Base-by-base conservation (phyloP, 106 monocot genomes). In the Agapanthus africanus region DNA sequence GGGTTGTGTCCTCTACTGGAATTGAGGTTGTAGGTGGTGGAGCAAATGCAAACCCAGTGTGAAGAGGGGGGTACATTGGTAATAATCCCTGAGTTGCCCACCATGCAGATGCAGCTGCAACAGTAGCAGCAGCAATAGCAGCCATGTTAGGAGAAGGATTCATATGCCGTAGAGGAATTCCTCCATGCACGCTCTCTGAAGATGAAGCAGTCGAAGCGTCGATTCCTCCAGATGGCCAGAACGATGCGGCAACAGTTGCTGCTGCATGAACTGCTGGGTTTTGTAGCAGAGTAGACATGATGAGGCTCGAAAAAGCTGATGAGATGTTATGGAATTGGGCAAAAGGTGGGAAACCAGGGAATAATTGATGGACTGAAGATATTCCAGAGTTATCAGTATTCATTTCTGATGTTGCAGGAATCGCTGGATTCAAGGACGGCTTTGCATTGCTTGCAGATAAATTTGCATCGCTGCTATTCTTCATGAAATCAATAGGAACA, bases 21-120 rank as follows among this genome's bases (percentile, higher is more conserved):
- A 50, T 6, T 10, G 70, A 27, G 37, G 67, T 70, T 52, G 74
- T 23, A 0, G 73, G 54, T 27, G 63, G 14, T 7, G 97, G 61
- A 61, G 74, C 40, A 79, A 82, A 85, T 34, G 80, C 14, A 36
- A 90, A 81, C 11, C 71, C 88, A 71, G 78, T 7, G 13, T 75
- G 79, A 61, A 71, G 21, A 41, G 78, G 77, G 71, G 83, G 81
- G 44, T 79, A 87, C 4, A 81, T 65, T 41, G 84, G 90, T 36
- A 90, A 64, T 9, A 90, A 54, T 39, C 93, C 99, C 37, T 93
- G 85, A 11, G 87, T 81, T 21, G 83, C 73, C 93, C 93, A 93
- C 99, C 93, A 93, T 41, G 93, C 87, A n/a, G 90, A 79, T 37
- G 93, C 99, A 39, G 99, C 93, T 27, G 90, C 90, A 39, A 93